Base-by-base conservation (phyloP, 352 stramenopile genomes). In the Pythium rhizo-oryzae region DNA sequence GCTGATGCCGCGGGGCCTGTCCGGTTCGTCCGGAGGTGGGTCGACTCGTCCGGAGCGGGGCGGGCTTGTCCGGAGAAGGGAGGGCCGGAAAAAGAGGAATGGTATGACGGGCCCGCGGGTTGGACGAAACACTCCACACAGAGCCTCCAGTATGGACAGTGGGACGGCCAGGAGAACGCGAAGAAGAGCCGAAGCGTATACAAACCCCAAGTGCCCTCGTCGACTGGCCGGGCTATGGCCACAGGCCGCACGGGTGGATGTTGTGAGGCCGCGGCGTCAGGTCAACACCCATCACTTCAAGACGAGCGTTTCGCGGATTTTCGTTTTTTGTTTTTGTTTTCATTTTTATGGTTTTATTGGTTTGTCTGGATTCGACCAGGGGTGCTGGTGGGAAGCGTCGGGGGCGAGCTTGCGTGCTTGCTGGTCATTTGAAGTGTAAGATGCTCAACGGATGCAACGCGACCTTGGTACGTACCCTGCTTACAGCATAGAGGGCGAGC, bases 201-300 rank as follows among this genome's bases (percentile, higher is more conserved):
- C 30, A 58, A 25, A 18, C 28, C 43, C 19, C 51, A 58, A 58
- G 51, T 58, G 13, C 33, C 13, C 52, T 7, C 24, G 21, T 7
- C 19, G 12, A 16, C 4, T 65, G 58, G 19, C 46, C 46, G 25
- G 58, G 44, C 46, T 65, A 56, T 57, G 58, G 39, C 13, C 47
- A 57, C 12, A 23, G 58, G 58, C 58, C 58, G 33, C 47, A 47
- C 37, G 35, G 15, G 24, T 33, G n/a, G 60, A 67, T 67, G 60
- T 25, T 55, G 60, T 67, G 60, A 67, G 60, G 60, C 60, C 60
- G 35, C 19, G 59, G 59, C 59, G 23, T 65, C 59, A 65, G 28
- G 47, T 43, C 59, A 65, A 41, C 59, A 57, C 47, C 59, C 59
- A 65, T 59, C 59, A 67, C 51, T 67, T 61, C 60, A 67, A 67